These are phyloP conservation scores for Amoeboaphelidium protococcarum DNA, from an alignment of 371 early-diverging fungal species.

Conservation along the genomic window DNA sequence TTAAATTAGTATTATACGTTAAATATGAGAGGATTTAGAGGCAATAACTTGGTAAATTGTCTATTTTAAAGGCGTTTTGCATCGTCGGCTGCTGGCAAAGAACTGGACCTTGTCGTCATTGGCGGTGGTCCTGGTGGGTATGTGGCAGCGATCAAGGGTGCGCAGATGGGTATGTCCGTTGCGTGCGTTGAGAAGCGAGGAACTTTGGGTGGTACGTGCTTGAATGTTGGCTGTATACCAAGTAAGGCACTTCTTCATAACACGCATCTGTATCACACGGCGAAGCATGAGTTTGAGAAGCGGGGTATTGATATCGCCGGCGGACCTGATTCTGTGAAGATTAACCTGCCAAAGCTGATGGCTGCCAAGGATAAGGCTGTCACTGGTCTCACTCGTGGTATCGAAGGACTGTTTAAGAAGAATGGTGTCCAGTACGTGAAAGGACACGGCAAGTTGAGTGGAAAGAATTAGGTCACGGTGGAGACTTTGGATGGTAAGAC, in stretches of 20 bases:
- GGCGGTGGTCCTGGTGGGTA: slow-evolving; percentile 97
- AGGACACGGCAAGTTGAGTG: slow-evolving; percentile 60
- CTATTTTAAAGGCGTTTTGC: too few relatives aligned
- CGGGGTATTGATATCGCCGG: slow-evolving; percentile 76
- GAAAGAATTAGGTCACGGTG: slow-evolving; percentile 50
- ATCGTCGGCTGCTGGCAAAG: not conserved
- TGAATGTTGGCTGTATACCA: slow-evolving; percentile 97
- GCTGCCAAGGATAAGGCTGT: slow-evolving; percentile 74
- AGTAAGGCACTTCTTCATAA: slow-evolving; percentile 94
- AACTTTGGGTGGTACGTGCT: slow-evolving; percentile 84
- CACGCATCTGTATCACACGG: slow-evolving; percentile 83
- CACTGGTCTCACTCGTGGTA: slow-evolving; percentile 62
- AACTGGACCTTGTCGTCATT: slow-evolving; percentile 25
- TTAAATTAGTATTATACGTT: too few relatives aligned
- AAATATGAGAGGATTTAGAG: too few relatives aligned
- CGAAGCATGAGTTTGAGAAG: slow-evolving; percentile 62
- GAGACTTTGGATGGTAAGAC: too few relatives aligned
- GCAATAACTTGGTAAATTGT: too few relatives aligned
- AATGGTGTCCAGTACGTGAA: slow-evolving; percentile 81
- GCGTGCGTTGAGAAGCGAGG: slow-evolving; percentile 93
- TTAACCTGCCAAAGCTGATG: slow-evolving; percentile 69
- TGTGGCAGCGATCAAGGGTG: slow-evolving; percentile 93
- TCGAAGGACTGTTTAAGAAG: slow-evolving; percentile 86
- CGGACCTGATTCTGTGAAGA: slow-evolving; percentile 21
- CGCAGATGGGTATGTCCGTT: slow-evolving; percentile 87